These are phyloP conservation scores for Vigna unguiculata DNA, from an alignment of 306 rosid genomes.

Conservation along the genomic window DNA sequence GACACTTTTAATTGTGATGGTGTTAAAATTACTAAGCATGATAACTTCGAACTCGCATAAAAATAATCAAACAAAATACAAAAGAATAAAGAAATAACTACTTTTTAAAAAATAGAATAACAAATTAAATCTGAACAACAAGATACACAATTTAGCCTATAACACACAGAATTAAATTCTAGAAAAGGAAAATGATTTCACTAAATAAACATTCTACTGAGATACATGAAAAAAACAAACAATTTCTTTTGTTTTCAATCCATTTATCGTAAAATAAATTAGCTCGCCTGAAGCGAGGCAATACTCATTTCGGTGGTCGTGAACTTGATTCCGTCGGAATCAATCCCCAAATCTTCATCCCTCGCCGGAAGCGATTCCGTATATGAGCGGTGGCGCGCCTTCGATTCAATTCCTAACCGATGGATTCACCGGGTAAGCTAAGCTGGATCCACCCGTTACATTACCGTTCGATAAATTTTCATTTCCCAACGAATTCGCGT, in stretches of 20 bases:
- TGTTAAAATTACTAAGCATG: too few relatives aligned
- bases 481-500: neutral
- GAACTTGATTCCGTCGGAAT: neutral
- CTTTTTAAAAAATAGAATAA: too few relatives aligned
- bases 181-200: too few relatives aligned
- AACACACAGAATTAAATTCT: neutral
- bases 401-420: neutral
- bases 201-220: neutral
- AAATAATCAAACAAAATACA: too few relatives aligned
- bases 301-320: neutral
- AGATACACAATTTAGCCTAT: neutral
- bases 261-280: neutral
- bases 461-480: neutral
- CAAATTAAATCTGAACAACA: neutral
- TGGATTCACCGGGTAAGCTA: constrained; percentile 23
- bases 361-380: constrained; percentile 1
- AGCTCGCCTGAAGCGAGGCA: neutral
- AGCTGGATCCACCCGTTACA: neutral
- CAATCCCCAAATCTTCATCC: neutral
- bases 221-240: neutral
- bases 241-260: too few relatives aligned
- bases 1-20: too few relatives aligned
- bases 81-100: too few relatives aligned
- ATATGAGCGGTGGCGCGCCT: constrained; percentile 6
- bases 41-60: too few relatives aligned